A percentile compares a stretch with the other conserved stretches of the same genome.
Evolutionary conservation across 2,329 filamentous ascomycete genomes (phyloP).

Genomic region (Thelonectria discophora): DNA sequence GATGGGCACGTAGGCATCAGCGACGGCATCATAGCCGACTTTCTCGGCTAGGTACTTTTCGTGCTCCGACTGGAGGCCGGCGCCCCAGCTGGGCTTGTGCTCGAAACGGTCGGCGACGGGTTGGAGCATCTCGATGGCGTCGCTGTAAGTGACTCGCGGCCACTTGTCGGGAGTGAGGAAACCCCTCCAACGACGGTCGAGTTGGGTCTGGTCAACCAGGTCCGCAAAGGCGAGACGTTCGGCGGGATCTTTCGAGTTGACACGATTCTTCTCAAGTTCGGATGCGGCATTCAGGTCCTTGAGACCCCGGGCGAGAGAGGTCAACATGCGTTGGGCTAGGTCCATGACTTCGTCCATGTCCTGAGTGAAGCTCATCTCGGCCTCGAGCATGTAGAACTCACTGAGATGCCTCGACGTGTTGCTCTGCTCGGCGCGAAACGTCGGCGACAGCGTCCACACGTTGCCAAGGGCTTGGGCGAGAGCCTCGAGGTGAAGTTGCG

Average conservation of each 20-base stretch:
- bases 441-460: slow-evolving; percentile 94
- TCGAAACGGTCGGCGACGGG: slow-evolving; percentile 70
- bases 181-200: slow-evolving; percentile 77
- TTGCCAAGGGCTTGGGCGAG: slow-evolving; percentile 86
- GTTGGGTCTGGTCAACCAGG: slow-evolving; percentile 53
- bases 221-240: slow-evolving; percentile 55
- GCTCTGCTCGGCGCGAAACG: slow-evolving; percentile 91
- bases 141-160: slow-evolving; percentile 84
- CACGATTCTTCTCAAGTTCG: slow-evolving; percentile 53
- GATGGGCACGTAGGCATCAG: slow-evolving; percentile 68
- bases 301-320: slow-evolving; percentile 56
- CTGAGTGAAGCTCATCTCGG: slow-evolving; percentile 82
- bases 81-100: slow-evolving; percentile 74
- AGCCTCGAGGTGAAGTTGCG: slow-evolving; percentile 93
- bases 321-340: slow-evolving; percentile 81
- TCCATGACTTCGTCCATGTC: slow-evolving; percentile 77
- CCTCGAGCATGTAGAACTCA: slow-evolving; percentile 99
- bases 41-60: slow-evolving; percentile 84
- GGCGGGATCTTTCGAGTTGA: slow-evolving; percentile 50
- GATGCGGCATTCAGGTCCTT: slow-evolving; percentile 52
- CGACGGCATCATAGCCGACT: slow-evolving; percentile 62
- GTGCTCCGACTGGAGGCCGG: slow-evolving; percentile 87
- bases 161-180: slow-evolving; percentile 66
- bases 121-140: slow-evolving; percentile 76
- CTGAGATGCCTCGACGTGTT: slow-evolving; percentile 93